Evolutionary conservation across 441 rosid species (phyloP).

Genomic region (Populus trichocarpa): DNA sequence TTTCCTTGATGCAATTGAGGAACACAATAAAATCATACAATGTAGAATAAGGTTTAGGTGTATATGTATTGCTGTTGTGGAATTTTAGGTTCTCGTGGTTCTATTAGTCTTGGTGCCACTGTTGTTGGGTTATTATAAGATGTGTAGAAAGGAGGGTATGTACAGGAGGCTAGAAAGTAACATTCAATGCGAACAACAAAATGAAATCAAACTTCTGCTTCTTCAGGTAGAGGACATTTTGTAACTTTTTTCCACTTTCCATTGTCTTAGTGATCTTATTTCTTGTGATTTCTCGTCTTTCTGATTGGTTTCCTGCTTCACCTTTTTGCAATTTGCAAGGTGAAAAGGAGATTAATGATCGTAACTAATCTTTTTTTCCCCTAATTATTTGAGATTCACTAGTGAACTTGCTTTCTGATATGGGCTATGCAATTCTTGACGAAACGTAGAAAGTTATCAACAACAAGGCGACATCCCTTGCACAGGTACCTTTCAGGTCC

Average conservation of each 20-base stretch:
- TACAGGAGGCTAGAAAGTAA: slow-evolving; percentile 19
- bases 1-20: background rate
- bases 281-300: background rate
- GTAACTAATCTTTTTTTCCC: no score
- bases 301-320: background rate
- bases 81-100: slow-evolving; percentile 18
- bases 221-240: background rate
- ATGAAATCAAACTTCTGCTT: background rate
- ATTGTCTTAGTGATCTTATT: background rate
- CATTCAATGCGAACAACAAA: background rate
- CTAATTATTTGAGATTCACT: no score
- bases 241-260: no score
- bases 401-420: background rate
- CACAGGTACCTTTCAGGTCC: background rate
- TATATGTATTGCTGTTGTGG: slow-evolving; percentile 1
- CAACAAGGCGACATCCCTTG: no score
- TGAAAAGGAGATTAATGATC: no score
- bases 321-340: no score
- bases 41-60: background rate
- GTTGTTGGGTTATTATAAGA: slow-evolving; percentile 1
- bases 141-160: slow-evolving; percentile 15
- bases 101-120: slow-evolving; percentile 3
- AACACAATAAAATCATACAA: background rate
- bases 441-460: no score
- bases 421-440: background rate